Base-by-base conservation (phyloP, 768 basidiomycete genomes). In the Leccinum truebloodii region DNA sequence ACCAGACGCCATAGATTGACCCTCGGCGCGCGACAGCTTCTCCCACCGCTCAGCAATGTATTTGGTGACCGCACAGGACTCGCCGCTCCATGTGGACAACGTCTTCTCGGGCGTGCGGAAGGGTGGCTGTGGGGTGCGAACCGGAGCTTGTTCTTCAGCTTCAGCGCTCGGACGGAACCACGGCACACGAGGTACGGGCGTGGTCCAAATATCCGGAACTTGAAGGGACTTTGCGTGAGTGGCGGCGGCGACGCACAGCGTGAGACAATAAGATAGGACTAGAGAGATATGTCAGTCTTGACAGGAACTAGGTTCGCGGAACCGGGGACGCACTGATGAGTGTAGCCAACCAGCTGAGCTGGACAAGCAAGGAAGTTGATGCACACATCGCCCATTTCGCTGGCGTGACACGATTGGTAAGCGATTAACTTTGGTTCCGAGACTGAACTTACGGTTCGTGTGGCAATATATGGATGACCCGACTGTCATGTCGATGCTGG, bases 251-350 rank as follows among this genome's bases (percentile, higher is more conserved):
- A 83, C 72, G 65, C 81, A 77, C 26, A 90, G 74, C 4, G 77
- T 67, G 63, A 89, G 76, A 65, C 84, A 85, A 65, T 90, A 88
- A 10, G 77, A 67, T 10, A 86, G 64, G 46, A 81, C 84, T 86
- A 57, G 34, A 59, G 28, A 41, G 58, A 32, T 18, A 44, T 41
- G 58, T 59, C 37, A 60, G 58, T 44, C 3, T 48, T 24, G 6
- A 37, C 32, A 24, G 14, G 20, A 30, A 24, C 20, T 18, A 30
- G 28, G 20, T 24, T 30, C 61, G 41, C 30, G 35, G 52, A 46
- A 20, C 20, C 20, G 8, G 48, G 70, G 32, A 68, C 84, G 48
- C 68, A 86, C 85, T 69, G 44, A 78, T 75, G 57, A 84, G 58
- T 59, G 79, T 77, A 55, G 71, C 77, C 30, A 84, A 54, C 85